Evolutionary conservation across 2,329 filamentous ascomycete genomes (phyloP).

Genomic region (Sarocladiaceae sp.): DNA sequence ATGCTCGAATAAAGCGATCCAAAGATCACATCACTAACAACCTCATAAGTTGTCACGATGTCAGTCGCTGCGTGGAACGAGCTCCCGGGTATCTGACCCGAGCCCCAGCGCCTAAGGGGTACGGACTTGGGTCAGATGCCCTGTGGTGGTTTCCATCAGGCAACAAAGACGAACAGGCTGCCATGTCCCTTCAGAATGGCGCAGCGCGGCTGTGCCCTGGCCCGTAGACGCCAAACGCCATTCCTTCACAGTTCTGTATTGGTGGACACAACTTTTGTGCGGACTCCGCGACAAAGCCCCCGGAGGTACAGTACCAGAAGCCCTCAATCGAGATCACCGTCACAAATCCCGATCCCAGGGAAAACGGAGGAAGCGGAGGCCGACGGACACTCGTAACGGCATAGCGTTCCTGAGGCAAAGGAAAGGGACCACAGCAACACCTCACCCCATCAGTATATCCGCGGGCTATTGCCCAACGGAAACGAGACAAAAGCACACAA

Average conservation of each 20-base stretch:
- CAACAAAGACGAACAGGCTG: too few species aligned
- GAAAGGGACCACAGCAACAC: neutral
- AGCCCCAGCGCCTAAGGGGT: too few species aligned
- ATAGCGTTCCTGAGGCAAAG: neutral
- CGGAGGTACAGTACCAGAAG: neutral
- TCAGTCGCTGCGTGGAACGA: too few species aligned
- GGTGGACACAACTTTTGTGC: neutral
- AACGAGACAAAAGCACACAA: neutral
- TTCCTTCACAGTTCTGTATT: neutral
- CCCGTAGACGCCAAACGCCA: neutral
- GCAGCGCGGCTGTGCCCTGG: too few species aligned
- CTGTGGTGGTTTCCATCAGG: too few species aligned
- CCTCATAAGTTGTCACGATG: too few species aligned
- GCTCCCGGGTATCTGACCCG: too few species aligned
- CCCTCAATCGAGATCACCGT: conserved; percentile 4
- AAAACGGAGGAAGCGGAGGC: conserved; percentile 2
- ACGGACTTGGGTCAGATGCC: too few species aligned
- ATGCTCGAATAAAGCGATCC: too few species aligned
- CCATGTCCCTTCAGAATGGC: too few species aligned
- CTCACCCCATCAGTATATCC: neutral
- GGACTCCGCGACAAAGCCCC: neutral
- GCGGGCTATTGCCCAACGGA: neutral
- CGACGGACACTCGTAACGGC: neutral
- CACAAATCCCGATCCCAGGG: conserved; percentile 7
- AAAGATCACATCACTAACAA: too few species aligned